Evolutionary conservation across 2,329 filamentous ascomycete genomes (phyloP).

Genomic region (Davidsoniella eucalypti): DNA sequence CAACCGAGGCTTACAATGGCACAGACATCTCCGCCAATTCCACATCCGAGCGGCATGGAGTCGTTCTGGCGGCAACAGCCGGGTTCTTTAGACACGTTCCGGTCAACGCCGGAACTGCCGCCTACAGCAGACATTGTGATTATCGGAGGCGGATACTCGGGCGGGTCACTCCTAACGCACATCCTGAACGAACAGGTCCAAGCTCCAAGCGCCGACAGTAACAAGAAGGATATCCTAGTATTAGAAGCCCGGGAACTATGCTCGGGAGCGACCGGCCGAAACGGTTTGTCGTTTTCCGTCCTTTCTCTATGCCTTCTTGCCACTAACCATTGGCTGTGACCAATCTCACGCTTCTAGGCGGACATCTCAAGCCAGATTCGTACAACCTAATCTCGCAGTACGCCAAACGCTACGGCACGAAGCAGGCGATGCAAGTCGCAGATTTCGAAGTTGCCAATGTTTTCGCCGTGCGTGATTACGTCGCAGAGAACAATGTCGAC

Average conservation of each 20-base stretch:
- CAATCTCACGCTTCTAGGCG: background rate
- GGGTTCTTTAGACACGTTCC: conserved; percentile 24
- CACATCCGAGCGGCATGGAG: conserved; percentile 16
- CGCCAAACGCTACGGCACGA: conserved; percentile 13
- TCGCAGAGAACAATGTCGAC: conserved; percentile 24
- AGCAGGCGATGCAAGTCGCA: conserved; percentile 16
- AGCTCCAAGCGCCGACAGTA: background rate
- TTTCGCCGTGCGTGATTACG: conserved; percentile 19
- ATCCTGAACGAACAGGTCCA: conserved; percentile 16
- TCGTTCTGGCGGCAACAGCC: conserved; percentile 28
- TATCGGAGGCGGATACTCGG: conserved; percentile 31
- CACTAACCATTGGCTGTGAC: too few relatives aligned
- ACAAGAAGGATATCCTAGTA: conserved; percentile 17
- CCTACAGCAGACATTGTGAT: conserved; percentile 27
- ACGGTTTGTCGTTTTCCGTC: conserved; percentile 15
- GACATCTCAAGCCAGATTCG: conserved; percentile 15
- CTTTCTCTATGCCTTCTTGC: background rate
- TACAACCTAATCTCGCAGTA: conserved; percentile 15
- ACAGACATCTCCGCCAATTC: conserved; percentile 11
- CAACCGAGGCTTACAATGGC: background rate
- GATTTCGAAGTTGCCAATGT: conserved; percentile 16
- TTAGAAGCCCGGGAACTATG: conserved; percentile 22
- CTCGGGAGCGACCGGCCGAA: conserved; percentile 24
- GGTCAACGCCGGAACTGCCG: conserved; percentile 24
- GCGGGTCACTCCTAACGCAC: conserved; percentile 27